These are phyloP conservation scores for Aspergillus amoenus DNA, from an alignment of 2,329 filamentous ascomycete species.

Conservation along the genomic window DNA sequence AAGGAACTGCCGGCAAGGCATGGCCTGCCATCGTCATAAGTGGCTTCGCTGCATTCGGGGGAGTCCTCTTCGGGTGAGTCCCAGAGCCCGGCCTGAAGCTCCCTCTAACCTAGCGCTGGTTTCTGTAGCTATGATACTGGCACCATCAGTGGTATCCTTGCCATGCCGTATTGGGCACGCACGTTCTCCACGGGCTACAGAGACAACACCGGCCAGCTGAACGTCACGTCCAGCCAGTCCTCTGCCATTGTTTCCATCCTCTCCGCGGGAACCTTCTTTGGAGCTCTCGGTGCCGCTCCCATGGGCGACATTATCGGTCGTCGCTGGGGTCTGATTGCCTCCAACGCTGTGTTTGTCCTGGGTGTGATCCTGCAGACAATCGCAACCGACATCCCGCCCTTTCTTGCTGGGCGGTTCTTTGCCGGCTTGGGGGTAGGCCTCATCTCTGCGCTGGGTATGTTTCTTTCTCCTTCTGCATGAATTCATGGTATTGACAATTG, in stretches of 20 bases:
- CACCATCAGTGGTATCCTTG: constrained; percentile 54
- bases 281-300: constrained; percentile 68
- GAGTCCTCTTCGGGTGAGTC: constrained; percentile 7
- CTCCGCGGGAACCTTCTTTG: constrained; percentile 72
- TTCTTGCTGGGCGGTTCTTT: constrained; percentile 53
- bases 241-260: constrained; percentile 70
- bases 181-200: constrained; percentile 36
- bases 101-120: too few relatives aligned
- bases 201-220: constrained; percentile 40
- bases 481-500: too few relatives aligned
- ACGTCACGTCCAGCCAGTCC: constrained; percentile 53
- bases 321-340: constrained; percentile 43
- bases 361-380: constrained; percentile 37
- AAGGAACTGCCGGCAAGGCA: neutral
- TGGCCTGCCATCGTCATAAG: constrained; percentile 6
- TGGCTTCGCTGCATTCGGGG: constrained; percentile 8
- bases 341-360: constrained; percentile 32
- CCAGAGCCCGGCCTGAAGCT: too few relatives aligned
- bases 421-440: constrained; percentile 66
- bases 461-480: too few relatives aligned
- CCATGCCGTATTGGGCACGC: constrained; percentile 46
- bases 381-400: constrained; percentile 29
- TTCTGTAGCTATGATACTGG: constrained; percentile 50
- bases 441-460: constrained; percentile 53
- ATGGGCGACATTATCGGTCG: constrained; percentile 41